These are phyloP conservation scores for Tylopilus sp. DNA, from an alignment of 768 basidiomycete genomes.

Conservation along the genomic window DNA sequence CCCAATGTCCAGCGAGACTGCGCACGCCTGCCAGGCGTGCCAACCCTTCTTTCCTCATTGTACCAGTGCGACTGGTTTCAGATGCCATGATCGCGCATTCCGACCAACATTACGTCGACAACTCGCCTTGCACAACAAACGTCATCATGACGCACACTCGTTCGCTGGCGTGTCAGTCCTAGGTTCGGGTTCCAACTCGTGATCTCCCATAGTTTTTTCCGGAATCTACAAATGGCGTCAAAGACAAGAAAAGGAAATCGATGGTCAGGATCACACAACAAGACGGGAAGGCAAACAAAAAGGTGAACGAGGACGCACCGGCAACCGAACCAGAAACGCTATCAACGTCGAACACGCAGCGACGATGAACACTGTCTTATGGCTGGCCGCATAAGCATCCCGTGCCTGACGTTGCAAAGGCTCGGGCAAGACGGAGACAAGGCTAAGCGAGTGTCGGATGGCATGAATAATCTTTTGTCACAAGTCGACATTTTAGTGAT, in stretches of 20 bases:
- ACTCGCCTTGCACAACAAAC: not conserved
- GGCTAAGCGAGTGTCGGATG: conserved; percentile 19
- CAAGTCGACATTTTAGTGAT: too few relatives aligned
- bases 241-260: not conserved
- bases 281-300: not conserved
- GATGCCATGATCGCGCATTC: not conserved
- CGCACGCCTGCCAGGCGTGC: too few relatives aligned
- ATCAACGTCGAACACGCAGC: conserved; percentile 17
- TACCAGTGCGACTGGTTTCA: too few relatives aligned
- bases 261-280: not conserved
- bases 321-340: conserved; percentile 15
- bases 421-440: conserved; percentile 8
- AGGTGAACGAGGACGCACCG: conserved; percentile 7
- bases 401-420: conserved; percentile 15
- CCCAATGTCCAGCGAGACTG: too few relatives aligned
- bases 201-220: not conserved
- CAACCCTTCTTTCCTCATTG: too few relatives aligned
- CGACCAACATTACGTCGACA: not conserved
- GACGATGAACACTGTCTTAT: conserved; percentile 16
- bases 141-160: not conserved
- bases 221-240: not conserved
- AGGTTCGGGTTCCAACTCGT: not conserved
- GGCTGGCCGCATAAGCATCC: conserved; percentile 20
- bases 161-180: not conserved
- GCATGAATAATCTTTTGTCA: conserved; percentile 16